Conservation (phyloP, 805 yeast genomes). For the Candida michaelii region DNA sequence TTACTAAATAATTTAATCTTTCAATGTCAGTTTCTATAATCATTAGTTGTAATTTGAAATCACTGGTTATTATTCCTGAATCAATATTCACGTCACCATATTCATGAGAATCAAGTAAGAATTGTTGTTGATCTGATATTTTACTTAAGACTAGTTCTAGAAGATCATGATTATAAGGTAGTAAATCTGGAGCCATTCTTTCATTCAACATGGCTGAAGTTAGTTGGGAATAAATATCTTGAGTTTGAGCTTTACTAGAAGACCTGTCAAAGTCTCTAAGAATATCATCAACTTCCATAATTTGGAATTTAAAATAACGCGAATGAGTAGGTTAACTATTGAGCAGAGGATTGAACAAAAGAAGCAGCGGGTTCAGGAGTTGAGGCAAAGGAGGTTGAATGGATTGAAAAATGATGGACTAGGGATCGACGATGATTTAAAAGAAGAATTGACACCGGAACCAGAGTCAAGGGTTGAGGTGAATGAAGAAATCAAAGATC, state of each 20-base stretch:
- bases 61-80: slow-evolving; percentile 34
- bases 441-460: background rate
- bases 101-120: slow-evolving; percentile 74
- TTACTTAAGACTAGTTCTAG: slow-evolving; percentile 57
- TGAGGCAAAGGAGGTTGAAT: slow-evolving; percentile 20
- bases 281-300: slow-evolving; percentile 66
- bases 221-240: slow-evolving; percentile 26
- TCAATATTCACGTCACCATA: slow-evolving; percentile 56
- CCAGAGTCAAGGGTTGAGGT: too few relatives aligned
- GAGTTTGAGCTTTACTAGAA: slow-evolving; percentile 10
- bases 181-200: slow-evolving; percentile 81
- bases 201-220: slow-evolving; percentile 75
- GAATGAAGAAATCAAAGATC: too few relatives aligned
- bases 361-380: slow-evolving; percentile 32
- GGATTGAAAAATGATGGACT: background rate
- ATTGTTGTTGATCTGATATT: slow-evolving; percentile 69
- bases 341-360: slow-evolving; percentile 29
- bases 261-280: slow-evolving; percentile 58
- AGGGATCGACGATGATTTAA: background rate
- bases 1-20: slow-evolving; percentile 74
- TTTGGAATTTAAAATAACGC: slow-evolving; percentile 3
- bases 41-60: slow-evolving; percentile 74
- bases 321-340: slow-evolving; percentile 4
- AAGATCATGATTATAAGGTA: slow-evolving; percentile 66
- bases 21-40: slow-evolving; percentile 91